phyloP scores from a whole-genome alignment of 805 yeast genomes.

The Debaryomyces hansenii region DNA sequence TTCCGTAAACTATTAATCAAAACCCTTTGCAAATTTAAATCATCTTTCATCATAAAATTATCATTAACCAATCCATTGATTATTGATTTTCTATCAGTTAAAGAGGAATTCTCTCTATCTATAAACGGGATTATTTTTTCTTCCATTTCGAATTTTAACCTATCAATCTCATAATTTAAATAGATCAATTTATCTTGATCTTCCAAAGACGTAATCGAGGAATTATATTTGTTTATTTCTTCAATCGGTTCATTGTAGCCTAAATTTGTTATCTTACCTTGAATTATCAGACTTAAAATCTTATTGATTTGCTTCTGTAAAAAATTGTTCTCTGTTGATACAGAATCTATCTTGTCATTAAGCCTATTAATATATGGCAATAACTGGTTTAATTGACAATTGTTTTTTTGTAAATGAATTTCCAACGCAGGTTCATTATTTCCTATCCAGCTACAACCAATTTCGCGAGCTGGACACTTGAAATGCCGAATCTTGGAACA shows the following conservation, averaged over 20 bases:
- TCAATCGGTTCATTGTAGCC: constrained; percentile 49
- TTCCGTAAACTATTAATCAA: constrained; percentile 47
- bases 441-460: constrained; percentile 53
- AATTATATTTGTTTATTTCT: constrained; percentile 35
- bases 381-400: constrained; percentile 31
- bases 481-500: constrained; percentile 41
- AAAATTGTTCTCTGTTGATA: constrained; percentile 36
- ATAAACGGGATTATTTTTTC: constrained; percentile 37
- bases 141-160: constrained; percentile 43
- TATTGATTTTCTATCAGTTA: constrained; percentile 27
- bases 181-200: constrained; percentile 30
- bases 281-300: constrained; percentile 46
- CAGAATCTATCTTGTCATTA: constrained; percentile 21
- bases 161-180: constrained; percentile 43
- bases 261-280: constrained; percentile 50
- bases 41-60: constrained; percentile 44
- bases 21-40: constrained; percentile 45
- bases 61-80: constrained; percentile 35
- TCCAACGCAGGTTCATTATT: constrained; percentile 35
- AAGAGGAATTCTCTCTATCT: constrained; percentile 18
- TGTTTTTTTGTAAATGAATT: constrained; percentile 28
- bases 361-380: constrained; percentile 25
- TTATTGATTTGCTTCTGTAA: constrained; percentile 46
- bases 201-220: constrained; percentile 9
- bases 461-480: constrained; percentile 47